Evolutionary conservation across 306 rosid genomes (phyloP).

Genomic region (Leucaena leucocephala): DNA sequence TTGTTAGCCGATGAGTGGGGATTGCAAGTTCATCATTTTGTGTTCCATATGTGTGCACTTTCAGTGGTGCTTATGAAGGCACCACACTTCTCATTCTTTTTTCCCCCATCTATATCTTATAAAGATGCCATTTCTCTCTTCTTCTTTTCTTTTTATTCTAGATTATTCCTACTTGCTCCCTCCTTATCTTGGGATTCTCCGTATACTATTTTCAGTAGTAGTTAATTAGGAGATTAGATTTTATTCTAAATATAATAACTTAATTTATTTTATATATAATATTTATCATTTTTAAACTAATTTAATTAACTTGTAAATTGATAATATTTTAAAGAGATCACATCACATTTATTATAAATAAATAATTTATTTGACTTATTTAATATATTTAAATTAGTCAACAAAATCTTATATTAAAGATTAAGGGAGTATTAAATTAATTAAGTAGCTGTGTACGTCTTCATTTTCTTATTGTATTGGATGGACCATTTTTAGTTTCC

Average conservation of each 20-base stretch:
- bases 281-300: too few species aligned
- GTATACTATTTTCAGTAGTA: too few species aligned
- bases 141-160: not conserved
- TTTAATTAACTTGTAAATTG: too few species aligned
- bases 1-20: not conserved
- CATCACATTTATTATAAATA: too few species aligned
- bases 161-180: not conserved
- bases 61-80: conserved; percentile 25
- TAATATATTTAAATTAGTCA: too few species aligned
- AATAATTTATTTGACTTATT: too few species aligned
- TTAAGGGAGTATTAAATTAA: not conserved
- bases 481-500: not conserved
- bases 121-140: not conserved
- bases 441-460: too few species aligned
- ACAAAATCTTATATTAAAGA: too few species aligned
- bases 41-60: conserved; percentile 34
- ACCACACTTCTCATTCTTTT: not conserved
- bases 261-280: too few species aligned
- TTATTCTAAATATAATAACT: too few species aligned
- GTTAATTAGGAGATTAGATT: too few species aligned
- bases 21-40: not conserved
- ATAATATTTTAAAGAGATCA: too few species aligned
- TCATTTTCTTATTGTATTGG: not conserved
- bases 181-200: not conserved
- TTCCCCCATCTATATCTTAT: not conserved